These are phyloP conservation scores for Kappamyces sp. DNA, from an alignment of 192 early-diverging fungal genomes.

Conservation along the genomic window DNA sequence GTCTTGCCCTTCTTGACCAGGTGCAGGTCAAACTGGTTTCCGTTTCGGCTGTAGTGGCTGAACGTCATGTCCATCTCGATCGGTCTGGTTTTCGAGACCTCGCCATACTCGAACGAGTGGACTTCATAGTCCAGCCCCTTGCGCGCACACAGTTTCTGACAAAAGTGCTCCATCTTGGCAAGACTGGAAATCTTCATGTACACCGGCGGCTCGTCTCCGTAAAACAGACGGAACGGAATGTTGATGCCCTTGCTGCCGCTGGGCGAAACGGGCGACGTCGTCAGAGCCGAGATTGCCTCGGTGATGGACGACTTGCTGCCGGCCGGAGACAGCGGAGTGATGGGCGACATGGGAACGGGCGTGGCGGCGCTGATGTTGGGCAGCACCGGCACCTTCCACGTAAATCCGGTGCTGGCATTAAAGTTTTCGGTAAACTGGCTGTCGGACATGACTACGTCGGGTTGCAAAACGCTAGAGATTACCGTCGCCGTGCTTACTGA, in stretches of 20 bases:
- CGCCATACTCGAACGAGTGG: constrained; percentile 1
- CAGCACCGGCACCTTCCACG: constrained; percentile 3
- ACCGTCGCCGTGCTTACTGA: neutral
- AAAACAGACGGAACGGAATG: neutral
- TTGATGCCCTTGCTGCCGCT: too few species aligned
- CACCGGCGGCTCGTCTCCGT: neutral
- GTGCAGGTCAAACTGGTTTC: constrained; percentile 29
- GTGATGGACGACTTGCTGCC: neutral
- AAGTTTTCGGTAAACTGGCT: constrained; percentile 5
- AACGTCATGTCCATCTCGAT: constrained; percentile 43
- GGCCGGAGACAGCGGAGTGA: neutral
- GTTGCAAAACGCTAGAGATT: neutral
- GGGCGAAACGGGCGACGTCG: neutral
- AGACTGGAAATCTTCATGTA: constrained; percentile 1
- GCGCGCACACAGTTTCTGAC: constrained; percentile 6
- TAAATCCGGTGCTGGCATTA: constrained; percentile 6
- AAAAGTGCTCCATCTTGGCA: constrained; percentile 9
- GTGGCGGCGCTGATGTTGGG: neutral
- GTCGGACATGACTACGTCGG: neutral
- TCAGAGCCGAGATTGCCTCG: neutral
- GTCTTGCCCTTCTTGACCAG: constrained; percentile 44
- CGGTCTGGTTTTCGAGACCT: neutral
- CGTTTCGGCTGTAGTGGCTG: constrained; percentile 25
- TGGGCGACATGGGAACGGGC: neutral
- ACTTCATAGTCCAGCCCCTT: constrained; percentile 4